Base-by-base conservation (phyloP, 1,139 yeast genomes). In the Wickerhamomyces sp. region DNA sequence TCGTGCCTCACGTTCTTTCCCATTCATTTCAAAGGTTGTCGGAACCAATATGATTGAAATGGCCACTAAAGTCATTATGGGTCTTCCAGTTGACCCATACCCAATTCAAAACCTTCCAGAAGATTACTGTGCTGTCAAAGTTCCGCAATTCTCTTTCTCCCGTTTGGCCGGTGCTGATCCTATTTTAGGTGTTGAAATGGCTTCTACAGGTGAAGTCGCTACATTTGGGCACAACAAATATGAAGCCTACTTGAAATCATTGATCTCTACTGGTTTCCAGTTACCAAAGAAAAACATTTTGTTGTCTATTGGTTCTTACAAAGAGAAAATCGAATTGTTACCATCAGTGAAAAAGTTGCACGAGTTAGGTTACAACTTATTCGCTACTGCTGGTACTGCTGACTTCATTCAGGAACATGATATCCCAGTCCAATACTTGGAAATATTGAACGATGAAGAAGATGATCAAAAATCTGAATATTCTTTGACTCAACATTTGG, bases 141-240 rank as follows among this genome's bases (percentile, higher is more conserved):
- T 92, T 45, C 98, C 98, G 24, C 98, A 92, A 67, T 92, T 92
- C 67, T 90, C 97, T 22, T 92, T 92, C 81, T 86, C 97, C 32
- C 82, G 98, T 66, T 78, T 92, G 57, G 89, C 97, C 38, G 98
- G 98, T 56, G 98, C 98, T 45, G 98, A 92, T 65, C 98, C 98
- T 40, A 89, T 92, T 46, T 74, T 92, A 54, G 98, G 98, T 68
- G 98, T 92, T 53, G 98, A 92, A 68, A 92, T 92, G 98, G 97
- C 98, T 28, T 90, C 97, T 21, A 92, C 98, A 47, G 98, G 98
- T 76, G 98, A 92, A 68, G 98, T 92, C 58, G 99, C 99, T 39
- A 80, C 95, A 49, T 90, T 94, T 62, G 99, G 98, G 59, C 88
- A 75, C 61, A 83, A 92, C 74, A 90, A 92, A 67, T 89, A 89